Conservation (phyloP, 2,329 filamentous ascomycete species). For the Lasiodiplodia hormozganensis region DNA sequence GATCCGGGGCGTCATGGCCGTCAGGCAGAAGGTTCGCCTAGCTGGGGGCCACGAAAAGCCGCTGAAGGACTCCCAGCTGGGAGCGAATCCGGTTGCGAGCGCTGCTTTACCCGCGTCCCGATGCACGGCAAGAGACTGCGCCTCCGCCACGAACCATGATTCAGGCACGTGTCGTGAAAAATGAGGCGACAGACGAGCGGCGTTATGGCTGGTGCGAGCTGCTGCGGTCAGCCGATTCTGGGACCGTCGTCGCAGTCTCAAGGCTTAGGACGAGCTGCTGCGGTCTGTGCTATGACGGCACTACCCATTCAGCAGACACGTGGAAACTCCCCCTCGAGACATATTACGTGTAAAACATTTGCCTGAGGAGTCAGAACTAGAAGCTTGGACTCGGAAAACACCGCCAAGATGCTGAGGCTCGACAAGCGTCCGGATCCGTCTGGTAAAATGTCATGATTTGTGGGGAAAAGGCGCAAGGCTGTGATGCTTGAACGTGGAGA, state of each 20-base stretch:
- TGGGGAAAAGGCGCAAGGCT: constrained; percentile 3
- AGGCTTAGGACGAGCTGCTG: neutral
- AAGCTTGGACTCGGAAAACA: neutral
- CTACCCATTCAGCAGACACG: neutral
- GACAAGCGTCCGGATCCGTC: too few species aligned
- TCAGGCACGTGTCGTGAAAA: neutral
- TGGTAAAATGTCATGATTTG: neutral
- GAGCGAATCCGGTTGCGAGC: neutral
- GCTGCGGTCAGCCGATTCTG: constrained; percentile 20
- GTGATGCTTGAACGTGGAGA: constrained; percentile 4
- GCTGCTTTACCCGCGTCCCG: neutral
- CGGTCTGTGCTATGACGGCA: neutral
- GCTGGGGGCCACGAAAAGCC: neutral
- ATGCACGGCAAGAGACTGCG: constrained; percentile 7
- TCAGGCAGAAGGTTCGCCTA: constrained; percentile 22
- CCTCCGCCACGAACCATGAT: constrained; percentile 16
- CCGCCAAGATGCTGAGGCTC: neutral
- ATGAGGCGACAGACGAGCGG: neutral
- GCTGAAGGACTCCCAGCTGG: neutral
- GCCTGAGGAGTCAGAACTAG: neutral
- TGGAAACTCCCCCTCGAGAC: neutral
- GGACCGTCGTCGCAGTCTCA: neutral
- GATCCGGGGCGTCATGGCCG: constrained; percentile 8
- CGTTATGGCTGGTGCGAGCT: constrained; percentile 15
- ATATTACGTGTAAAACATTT: neutral